Evolutionary conservation across 257 asterid species (phyloP).

Genomic region (Prunella vulgaris): DNA sequence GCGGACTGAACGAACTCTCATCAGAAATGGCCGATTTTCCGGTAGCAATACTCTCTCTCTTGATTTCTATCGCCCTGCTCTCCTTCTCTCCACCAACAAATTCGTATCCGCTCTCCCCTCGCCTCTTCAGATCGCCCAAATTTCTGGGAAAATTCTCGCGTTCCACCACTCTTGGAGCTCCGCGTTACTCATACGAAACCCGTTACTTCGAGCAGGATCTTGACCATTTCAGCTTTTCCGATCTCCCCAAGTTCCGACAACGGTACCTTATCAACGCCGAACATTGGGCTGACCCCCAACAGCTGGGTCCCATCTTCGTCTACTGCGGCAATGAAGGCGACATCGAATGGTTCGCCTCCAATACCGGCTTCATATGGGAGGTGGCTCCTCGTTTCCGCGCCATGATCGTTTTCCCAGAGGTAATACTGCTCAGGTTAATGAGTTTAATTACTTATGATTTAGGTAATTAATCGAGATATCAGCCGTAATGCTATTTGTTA

Average conservation of each 20-base stretch:
- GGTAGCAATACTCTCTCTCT: conserved; percentile 13
- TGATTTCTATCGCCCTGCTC: conserved; percentile 25
- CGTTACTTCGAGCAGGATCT: conserved; percentile 69
- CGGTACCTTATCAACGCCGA: conserved; percentile 72
- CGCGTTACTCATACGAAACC: conserved; percentile 57
- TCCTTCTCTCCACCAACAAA: conserved; percentile 21
- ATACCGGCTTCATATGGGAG: conserved; percentile 89
- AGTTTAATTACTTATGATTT: background rate
- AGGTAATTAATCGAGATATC: no score
- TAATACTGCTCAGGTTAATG: background rate
- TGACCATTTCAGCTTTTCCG: conserved; percentile 81
- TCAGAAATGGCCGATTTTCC: conserved; percentile 36
- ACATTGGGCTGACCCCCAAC: conserved; percentile 66
- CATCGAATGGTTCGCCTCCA: conserved; percentile 89
- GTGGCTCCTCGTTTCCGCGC: conserved; percentile 78
- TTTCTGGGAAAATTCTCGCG: conserved; percentile 38
- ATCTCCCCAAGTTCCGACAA: conserved; percentile 59
- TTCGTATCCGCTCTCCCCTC: conserved; percentile 1
- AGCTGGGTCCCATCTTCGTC: conserved; percentile 65
- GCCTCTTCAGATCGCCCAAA: conserved; percentile 19
- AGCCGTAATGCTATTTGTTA: no score
- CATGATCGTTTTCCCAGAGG: conserved; percentile 86
- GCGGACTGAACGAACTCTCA: background rate
- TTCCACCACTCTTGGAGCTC: conserved; percentile 24
- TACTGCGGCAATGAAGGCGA: conserved; percentile 95